Conservation (phyloP, 202 grass and related monocot species). For the Carex arenaria region DNA sequence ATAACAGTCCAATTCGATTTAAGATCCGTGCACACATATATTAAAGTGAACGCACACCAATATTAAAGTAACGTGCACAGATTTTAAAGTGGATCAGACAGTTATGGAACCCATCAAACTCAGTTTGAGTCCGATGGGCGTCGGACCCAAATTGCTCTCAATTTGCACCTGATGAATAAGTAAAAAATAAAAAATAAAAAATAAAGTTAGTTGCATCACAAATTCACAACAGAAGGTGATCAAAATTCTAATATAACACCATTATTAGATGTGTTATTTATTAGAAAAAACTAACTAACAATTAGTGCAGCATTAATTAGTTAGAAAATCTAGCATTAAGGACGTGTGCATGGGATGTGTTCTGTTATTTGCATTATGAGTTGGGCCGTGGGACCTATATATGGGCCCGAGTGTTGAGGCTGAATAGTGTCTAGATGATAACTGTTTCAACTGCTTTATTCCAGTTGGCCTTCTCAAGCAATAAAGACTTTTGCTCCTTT, state of each 20-base stretch:
- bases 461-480: background rate
- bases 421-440: background rate
- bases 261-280: background rate
- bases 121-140: too few species aligned
- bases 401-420: background rate
- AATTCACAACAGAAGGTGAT: background rate
- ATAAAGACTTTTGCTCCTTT: background rate
- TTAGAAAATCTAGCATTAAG: background rate
- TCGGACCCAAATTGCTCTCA: too few species aligned
- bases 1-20: too few species aligned
- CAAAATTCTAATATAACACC: background rate
- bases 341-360: background rate
- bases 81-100: too few species aligned
- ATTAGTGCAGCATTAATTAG: background rate
- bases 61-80: too few species aligned
- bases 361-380: background rate
- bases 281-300: background rate
- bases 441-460: background rate
- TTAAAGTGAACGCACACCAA: too few species aligned
- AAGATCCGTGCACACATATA: too few species aligned
- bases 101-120: too few species aligned
- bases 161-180: too few species aligned
- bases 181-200: background rate
- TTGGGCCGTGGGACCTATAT: background rate
- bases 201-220: background rate